These are phyloP conservation scores for Amoebophrya sp. DNA, from an alignment of 169 alveolate genomes.

Conservation along the genomic window DNA sequence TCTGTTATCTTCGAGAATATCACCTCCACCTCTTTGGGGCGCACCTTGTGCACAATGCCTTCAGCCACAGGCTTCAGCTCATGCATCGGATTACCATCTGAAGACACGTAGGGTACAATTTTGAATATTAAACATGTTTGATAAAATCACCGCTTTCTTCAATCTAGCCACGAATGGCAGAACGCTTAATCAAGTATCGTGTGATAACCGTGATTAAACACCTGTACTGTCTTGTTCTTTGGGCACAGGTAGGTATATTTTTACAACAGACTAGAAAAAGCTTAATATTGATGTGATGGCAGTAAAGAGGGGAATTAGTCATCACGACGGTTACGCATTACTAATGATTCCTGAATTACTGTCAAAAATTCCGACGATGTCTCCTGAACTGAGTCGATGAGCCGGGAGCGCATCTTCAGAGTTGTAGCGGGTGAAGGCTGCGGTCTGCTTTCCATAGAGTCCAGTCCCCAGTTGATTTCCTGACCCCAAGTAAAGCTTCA, in stretches of 20 bases:
- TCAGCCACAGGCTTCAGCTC: not conserved
- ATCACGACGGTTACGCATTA: constrained; percentile 27
- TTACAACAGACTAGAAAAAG: too few species aligned
- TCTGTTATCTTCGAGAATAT: not conserved
- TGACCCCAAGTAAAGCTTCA: constrained; percentile 34
- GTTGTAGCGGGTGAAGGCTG: constrained; percentile 25
- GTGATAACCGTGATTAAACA: too few species aligned
- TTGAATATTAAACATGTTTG: too few species aligned
- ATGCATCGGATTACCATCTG: not conserved
- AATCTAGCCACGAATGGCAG: too few species aligned
- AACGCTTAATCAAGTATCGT: too few species aligned
- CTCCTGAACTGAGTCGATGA: constrained; percentile 40
- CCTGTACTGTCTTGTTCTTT: too few species aligned
- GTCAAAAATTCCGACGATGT: constrained; percentile 41
- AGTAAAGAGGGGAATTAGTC: too few species aligned
- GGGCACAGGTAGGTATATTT: too few species aligned
- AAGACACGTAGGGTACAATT: too few species aligned
- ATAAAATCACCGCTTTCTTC: too few species aligned
- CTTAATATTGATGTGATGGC: too few species aligned
- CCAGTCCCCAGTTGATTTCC: constrained; percentile 17
- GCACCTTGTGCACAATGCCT: not conserved
- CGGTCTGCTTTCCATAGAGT: constrained; percentile 35
- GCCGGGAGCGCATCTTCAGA: constrained; percentile 18
- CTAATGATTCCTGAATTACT: constrained; percentile 23
- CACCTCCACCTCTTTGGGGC: not conserved